phyloP scores from a whole-genome alignment of 2,329 filamentous ascomycete genomes.

The Rachicladosporium sp. region DNA sequence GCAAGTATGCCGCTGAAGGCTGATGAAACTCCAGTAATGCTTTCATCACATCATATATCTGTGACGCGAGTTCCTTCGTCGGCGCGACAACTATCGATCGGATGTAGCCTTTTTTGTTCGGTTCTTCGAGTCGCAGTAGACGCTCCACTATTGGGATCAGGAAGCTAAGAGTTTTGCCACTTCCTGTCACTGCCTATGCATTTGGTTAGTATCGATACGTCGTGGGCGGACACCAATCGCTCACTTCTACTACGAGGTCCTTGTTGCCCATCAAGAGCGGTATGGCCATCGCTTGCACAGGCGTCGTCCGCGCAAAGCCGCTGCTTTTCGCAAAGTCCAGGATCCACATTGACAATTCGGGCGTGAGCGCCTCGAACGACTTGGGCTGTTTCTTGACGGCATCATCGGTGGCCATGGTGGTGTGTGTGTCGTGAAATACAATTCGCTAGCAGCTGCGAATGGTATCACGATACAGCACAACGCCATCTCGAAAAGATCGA shows the following conservation, averaged over 20 bases:
- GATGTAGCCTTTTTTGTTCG: conserved; percentile 79
- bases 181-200: conserved; percentile 66
- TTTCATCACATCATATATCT: conserved; percentile 73
- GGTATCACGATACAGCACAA: too few relatives aligned
- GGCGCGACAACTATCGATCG: conserved; percentile 86
- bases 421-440: too few relatives aligned
- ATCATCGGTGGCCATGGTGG: conserved; percentile 12
- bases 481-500: too few relatives aligned
- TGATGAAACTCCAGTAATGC: conserved; percentile 73
- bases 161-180: conserved; percentile 80
- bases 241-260: conserved; percentile 76
- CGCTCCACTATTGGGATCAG: conserved; percentile 74
- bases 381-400: conserved; percentile 29
- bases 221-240: background rate
- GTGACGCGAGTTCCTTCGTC: conserved; percentile 78
- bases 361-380: conserved; percentile 58
- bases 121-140: conserved; percentile 65
- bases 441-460: too few relatives aligned
- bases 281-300: conserved; percentile 86
- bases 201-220: background rate
- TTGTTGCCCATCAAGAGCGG: conserved; percentile 82
- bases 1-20: conserved; percentile 58
- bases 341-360: conserved; percentile 68
- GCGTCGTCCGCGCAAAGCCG: conserved; percentile 80
- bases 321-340: conserved; percentile 71